Base-by-base conservation (phyloP, 2,329 filamentous ascomycete species). In the Aspergillus fumigatiaffinis region DNA sequence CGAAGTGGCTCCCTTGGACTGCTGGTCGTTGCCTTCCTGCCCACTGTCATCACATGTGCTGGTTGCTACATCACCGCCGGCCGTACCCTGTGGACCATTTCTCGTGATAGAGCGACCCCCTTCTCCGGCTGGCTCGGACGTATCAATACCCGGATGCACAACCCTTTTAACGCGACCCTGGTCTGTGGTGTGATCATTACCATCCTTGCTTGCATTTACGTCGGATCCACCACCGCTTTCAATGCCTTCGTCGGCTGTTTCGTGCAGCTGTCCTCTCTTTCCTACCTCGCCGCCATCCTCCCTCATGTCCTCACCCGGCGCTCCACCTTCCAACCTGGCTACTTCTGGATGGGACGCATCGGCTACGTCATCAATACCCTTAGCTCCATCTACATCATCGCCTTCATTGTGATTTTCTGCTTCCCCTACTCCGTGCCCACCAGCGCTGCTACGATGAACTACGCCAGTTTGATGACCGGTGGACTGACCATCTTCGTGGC, bases 41-140 rank as follows among this genome's bases (percentile, higher is more conserved):
- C 80, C 10, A 84, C 83, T 2, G 70, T 83, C 32, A 70, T 85
- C 41, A 86, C 82, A 44, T 72, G 71, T 32, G 64, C 72, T 42
- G 84, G 85, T 9, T 80, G 77, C 59, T 86, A 84, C 69, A 82
- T 87, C 60, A 86, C 84, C 1, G 76, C 79, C 0, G 83, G 85
- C n/a, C 81, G 86, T 7, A 84, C 83, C 59, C 76, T 87, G 3
- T 88, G 85, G 85, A 75, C 73, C 10, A 66, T 77, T 32, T 82
- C 84, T 41, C 81, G 85, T 32, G 85, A 87, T 67, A 80, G 82
- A 42, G 84, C 84, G 2, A 84, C 85, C 2, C 85, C 85, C 0
- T 82, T 85, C 65, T 77, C 80, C 1, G 55, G 65, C 10, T 74
- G 82, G 70, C 81, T 87, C 57, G 74, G 79, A n/a, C 70, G 66